A percentile compares a stretch with the other conserved stretches of the same genome.
Conservation (phyloP, 192 early-diverging fungal species). For the Coemansia sp. region DNA sequence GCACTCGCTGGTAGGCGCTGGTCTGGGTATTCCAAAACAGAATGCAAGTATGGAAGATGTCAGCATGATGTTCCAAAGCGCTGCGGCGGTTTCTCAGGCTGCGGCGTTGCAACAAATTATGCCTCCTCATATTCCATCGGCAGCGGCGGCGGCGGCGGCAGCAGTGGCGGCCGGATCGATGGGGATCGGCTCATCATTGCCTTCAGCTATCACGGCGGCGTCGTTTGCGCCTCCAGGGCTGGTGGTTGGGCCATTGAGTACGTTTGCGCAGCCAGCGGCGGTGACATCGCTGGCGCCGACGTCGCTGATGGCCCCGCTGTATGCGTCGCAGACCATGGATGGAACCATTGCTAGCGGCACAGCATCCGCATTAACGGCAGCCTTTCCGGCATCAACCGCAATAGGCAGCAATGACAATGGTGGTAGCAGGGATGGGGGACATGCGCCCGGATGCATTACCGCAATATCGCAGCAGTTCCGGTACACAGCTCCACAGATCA, state of each 20-base stretch:
- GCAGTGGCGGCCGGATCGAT: background rate
- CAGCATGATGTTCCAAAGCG: constrained; percentile 1
- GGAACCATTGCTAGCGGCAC: background rate
- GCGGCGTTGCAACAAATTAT: background rate
- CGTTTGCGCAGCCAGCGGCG: constrained; percentile 5
- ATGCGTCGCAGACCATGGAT: background rate
- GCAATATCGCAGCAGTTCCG: background rate
- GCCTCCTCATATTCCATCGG: background rate
- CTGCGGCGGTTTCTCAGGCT: background rate
- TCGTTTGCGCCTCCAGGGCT: background rate
- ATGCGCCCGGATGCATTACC: background rate
- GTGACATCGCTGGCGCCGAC: background rate
- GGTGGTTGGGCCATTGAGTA: background rate
- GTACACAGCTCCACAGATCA: background rate
- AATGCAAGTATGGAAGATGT: background rate
- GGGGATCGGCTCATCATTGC: background rate
- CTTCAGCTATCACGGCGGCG: background rate
- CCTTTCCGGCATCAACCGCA: background rate
- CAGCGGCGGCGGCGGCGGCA: background rate
- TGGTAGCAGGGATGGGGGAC: background rate
- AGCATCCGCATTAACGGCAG: background rate
- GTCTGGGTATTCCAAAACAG: constrained; percentile 2
- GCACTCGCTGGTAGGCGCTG: background rate
- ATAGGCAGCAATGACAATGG: background rate
- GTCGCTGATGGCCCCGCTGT: background rate